phyloP scores from a whole-genome alignment of 768 basidiomycete genomes.

The Psilocybe sp. region DNA sequence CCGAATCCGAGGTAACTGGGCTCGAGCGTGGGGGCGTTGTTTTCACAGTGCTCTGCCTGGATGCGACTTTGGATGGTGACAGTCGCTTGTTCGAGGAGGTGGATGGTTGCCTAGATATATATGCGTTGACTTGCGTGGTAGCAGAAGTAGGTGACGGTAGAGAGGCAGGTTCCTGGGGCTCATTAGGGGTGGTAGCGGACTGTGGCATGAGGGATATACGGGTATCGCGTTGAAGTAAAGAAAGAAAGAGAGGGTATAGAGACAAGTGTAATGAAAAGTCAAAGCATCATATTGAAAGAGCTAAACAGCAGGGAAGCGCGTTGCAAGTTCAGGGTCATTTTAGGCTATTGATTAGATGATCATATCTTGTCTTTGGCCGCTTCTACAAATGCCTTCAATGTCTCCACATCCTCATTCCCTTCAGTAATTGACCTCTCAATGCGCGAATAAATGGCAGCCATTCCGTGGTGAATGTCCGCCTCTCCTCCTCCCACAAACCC shows the following conservation, averaged over 20 bases:
- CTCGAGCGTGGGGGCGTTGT: slow-evolving; percentile 4
- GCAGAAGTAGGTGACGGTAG: slow-evolving; percentile 17
- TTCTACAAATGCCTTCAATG: slow-evolving; percentile 42
- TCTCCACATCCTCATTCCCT: slow-evolving; percentile 32
- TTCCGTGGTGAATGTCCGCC: slow-evolving; percentile 44
- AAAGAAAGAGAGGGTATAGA: slow-evolving; percentile 9
- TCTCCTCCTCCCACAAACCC: slow-evolving; percentile 47
- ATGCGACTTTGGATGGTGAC: slow-evolving; percentile 12
- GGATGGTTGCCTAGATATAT: slow-evolving; percentile 17
- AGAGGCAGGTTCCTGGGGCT: slow-evolving; percentile 9
- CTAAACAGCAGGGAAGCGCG: background rate
- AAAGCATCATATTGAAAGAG: background rate
- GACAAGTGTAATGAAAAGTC: slow-evolving; percentile 4
- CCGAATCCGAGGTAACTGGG: no score
- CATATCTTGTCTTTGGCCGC: slow-evolving; percentile 26
- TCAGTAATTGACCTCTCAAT: slow-evolving; percentile 38
- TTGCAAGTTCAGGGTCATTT: background rate
- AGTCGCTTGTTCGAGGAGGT: slow-evolving; percentile 18
- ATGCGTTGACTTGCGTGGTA: slow-evolving; percentile 7
- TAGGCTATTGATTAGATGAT: slow-evolving; percentile 14
- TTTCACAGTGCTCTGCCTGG: slow-evolving; percentile 24
- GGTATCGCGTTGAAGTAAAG: slow-evolving; percentile 11
- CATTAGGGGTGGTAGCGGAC: slow-evolving; percentile 15
- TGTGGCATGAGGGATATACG: slow-evolving; percentile 17
- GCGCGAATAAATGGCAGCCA: slow-evolving; percentile 43